Conservation (phyloP, 2,329 filamentous ascomycete species). For the Epichloe uncinata region DNA sequence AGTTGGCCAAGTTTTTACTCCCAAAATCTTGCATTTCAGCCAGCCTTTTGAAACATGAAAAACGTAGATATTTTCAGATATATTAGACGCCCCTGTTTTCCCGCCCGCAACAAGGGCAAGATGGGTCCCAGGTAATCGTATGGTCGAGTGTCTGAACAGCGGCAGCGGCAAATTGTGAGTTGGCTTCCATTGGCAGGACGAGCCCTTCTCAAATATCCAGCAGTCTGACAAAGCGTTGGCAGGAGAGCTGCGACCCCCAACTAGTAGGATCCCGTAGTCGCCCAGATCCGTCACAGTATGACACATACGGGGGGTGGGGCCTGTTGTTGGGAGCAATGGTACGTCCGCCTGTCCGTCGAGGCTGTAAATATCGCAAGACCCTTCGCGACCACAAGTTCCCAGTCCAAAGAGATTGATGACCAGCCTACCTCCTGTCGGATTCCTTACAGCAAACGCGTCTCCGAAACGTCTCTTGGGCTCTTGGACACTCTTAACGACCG, state of each 20-base stretch:
- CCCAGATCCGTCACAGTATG: conserved; percentile 60
- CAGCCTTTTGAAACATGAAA: conserved; percentile 36
- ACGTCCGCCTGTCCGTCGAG: conserved; percentile 8
- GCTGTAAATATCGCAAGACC: conserved; percentile 38
- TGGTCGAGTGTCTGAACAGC: conserved; percentile 62
- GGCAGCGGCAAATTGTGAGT: conserved; percentile 53
- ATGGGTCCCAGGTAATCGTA: conserved; percentile 34
- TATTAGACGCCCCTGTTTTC: conserved; percentile 33
- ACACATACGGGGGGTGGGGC: conserved; percentile 45
- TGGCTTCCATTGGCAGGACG: conserved; percentile 43
- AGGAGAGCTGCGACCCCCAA: conserved; percentile 70
- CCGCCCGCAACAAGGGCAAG: conserved; percentile 49
- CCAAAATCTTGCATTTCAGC: conserved; percentile 26
- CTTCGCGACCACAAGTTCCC: conserved; percentile 30
- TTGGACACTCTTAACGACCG: conserved; percentile 8
- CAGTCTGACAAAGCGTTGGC: conserved; percentile 55
- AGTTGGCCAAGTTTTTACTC: conserved; percentile 20
- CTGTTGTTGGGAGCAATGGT: conserved; percentile 16
- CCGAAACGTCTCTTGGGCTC: conserved; percentile 44
- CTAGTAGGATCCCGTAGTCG: conserved; percentile 45
- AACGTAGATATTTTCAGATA: conserved; percentile 40
- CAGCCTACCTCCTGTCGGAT: conserved; percentile 27
- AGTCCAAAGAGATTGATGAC: conserved; percentile 32
- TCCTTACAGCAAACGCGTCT: conserved; percentile 31
- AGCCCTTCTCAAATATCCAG: conserved; percentile 52